Base-by-base conservation (phyloP, 371 early-diverging fungal genomes). In the Mortierella polycephala region DNA sequence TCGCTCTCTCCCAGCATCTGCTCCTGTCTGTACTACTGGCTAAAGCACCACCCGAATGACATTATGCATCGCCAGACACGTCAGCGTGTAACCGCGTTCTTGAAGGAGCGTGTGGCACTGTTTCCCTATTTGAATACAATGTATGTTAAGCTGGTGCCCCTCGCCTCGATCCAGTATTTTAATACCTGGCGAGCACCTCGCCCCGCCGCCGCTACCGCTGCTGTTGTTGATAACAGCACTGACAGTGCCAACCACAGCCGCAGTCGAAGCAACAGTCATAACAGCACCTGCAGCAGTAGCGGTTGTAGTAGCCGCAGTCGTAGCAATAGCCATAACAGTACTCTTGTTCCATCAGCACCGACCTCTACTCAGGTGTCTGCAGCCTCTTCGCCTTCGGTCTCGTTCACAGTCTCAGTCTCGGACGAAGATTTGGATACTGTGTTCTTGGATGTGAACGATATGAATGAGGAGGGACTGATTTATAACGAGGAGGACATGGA, bases 31-130 rank as follows among this genome's bases (percentile, higher is more conserved):
- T 68, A 69, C 21, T 69, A 81, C 9, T 89, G 89, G 89, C 62
- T 87, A 52, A 83, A 82, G 40, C 68, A 82, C 18, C 84, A 87
- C 57, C 87, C 87, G 71, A 86, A 86, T 45, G 89, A 89, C 57
- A 84, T 89, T 47, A 72, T 83, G 41, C 82, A 85, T 60, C 68
- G 81, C 20, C 84, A 82, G 23, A 84, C 89, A 23, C 77, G 89
- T 21, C 81, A 85, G 42, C 56, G 72, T n/a, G 60, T 88, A 50
- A 83, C 83, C 40, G 57, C 75, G 11, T 87, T 87, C 69, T 62
- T 87, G 53, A 53, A 65, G 13, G 77, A 77, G 42, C 60, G 77
- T 10, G 77, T 77, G 12, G 77, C 71, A 4, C 53, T 61, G 39
- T 77, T 68, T 30, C 77, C 77, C 11, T 57, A n/a, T 21, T 51